phyloP scores from a whole-genome alignment of 1,284 basidiomycete genomes.

The Puccinia coronata region DNA sequence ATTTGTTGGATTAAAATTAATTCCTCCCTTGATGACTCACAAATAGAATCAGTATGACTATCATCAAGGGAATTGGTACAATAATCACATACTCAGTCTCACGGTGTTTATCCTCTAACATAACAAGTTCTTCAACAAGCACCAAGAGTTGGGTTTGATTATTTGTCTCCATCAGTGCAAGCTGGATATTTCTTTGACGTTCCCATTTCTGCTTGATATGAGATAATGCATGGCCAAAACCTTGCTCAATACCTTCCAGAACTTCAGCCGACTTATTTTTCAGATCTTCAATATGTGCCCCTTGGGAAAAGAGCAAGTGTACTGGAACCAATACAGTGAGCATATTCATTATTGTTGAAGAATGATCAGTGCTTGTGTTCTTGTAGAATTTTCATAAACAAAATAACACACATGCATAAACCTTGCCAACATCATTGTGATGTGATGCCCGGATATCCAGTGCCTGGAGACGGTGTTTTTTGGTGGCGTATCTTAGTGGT shows the following conservation, averaged over 20 bases:
- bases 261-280: background rate
- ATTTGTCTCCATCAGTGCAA: background rate
- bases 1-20: background rate
- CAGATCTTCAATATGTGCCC: background rate
- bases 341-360: no score
- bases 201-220: background rate
- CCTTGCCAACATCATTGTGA: conserved; percentile 14
- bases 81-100: background rate
- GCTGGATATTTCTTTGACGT: background rate
- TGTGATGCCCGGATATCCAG: background rate
- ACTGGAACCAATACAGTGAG: no score
- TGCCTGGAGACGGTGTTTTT: conserved; percentile 9
- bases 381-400: no score
- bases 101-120: conserved; percentile 1
- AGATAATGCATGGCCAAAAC: background rate
- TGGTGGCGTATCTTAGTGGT: background rate
- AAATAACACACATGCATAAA: background rate
- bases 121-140: background rate
- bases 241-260: background rate
- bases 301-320: background rate
- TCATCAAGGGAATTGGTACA: no score
- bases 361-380: no score
- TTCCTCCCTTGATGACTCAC: background rate
- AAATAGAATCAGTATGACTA: background rate
- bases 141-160: background rate